Percentiles rank a stretch among this genome's conserved stretches.
Evolutionary conservation across 306 rosid genomes (phyloP).

Genomic region (Prunus salicina): DNA sequence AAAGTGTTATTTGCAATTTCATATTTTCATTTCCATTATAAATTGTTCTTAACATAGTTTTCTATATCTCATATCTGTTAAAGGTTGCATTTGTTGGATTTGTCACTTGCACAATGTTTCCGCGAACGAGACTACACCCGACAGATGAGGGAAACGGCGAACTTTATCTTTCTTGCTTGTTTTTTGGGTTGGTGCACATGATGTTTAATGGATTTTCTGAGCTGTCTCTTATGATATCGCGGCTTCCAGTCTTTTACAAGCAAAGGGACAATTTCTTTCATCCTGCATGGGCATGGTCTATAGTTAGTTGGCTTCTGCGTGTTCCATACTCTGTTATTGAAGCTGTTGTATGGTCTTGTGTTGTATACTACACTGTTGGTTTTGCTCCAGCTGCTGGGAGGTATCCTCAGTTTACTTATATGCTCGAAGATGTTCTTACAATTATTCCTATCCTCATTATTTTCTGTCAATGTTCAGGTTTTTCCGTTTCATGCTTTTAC

Average conservation of each 20-base stretch:
- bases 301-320: constrained; percentile 70
- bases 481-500: constrained; percentile 72
- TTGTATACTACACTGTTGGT: constrained; percentile 81
- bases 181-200: constrained; percentile 85
- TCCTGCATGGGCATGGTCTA: constrained; percentile 89
- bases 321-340: constrained; percentile 77
- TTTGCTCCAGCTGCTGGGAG: constrained; percentile 80
- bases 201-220: constrained; percentile 89
- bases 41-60: not conserved
- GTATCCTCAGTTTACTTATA: constrained; percentile 23
- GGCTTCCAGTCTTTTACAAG: constrained; percentile 86
- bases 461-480: constrained; percentile 54
- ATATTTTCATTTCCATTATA: constrained; percentile 2
- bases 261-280: constrained; percentile 83
- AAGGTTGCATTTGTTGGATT: constrained; percentile 88
- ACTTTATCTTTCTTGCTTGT: constrained; percentile 76
- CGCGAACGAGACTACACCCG: constrained; percentile 59
- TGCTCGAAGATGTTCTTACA: not conserved
- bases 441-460: constrained; percentile 13
- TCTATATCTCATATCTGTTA: constrained; percentile 9
- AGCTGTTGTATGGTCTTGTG: constrained; percentile 72
- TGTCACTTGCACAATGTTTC: constrained; percentile 71
- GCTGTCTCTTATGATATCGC: constrained; percentile 71
- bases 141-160: constrained; percentile 55
- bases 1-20: not conserved